A percentile compares a stretch with the other conserved stretches of the same genome.
Conservation (phyloP, 2,329 filamentous ascomycete genomes). For the Purpureocillium takamizusanense region DNA sequence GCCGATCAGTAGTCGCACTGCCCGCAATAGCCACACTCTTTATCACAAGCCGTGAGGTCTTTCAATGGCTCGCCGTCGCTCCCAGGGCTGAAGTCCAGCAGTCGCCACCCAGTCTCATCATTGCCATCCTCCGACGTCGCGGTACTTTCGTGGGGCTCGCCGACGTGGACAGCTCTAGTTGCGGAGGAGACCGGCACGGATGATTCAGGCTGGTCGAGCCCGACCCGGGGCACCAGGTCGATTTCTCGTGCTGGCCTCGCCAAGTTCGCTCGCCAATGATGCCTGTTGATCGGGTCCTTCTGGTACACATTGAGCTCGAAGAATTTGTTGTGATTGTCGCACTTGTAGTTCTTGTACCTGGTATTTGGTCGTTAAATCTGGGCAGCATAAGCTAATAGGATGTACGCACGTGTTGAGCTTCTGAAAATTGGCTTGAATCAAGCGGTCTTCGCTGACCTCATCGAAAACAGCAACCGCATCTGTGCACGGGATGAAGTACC, state of each 20-base stretch:
- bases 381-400: not conserved
- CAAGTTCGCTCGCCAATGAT: constrained; percentile 34
- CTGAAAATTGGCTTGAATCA: constrained; percentile 32
- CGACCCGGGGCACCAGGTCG: constrained; percentile 16
- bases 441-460: constrained; percentile 24
- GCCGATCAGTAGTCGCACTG: constrained; percentile 2
- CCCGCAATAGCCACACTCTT: constrained; percentile 5
- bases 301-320: constrained; percentile 41
- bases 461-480: constrained; percentile 13
- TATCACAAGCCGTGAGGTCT: constrained; percentile 4
- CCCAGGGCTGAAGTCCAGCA: not conserved
- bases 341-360: constrained; percentile 39
- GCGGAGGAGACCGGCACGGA: too few relatives aligned
- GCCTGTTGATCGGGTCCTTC: constrained; percentile 32
- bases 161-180: not conserved
- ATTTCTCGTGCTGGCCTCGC: constrained; percentile 29
- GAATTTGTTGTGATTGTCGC: constrained; percentile 31
- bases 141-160: not conserved
- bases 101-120: not conserved
- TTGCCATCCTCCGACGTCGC: not conserved
- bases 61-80: not conserved
- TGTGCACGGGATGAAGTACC: constrained; percentile 27
- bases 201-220: not conserved
- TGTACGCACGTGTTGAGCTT: constrained; percentile 32
- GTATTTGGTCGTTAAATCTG: not conserved